Evolutionary conservation across 2,329 filamentous ascomycete species (phyloP).

Genomic region (Laburnicola sp.): DNA sequence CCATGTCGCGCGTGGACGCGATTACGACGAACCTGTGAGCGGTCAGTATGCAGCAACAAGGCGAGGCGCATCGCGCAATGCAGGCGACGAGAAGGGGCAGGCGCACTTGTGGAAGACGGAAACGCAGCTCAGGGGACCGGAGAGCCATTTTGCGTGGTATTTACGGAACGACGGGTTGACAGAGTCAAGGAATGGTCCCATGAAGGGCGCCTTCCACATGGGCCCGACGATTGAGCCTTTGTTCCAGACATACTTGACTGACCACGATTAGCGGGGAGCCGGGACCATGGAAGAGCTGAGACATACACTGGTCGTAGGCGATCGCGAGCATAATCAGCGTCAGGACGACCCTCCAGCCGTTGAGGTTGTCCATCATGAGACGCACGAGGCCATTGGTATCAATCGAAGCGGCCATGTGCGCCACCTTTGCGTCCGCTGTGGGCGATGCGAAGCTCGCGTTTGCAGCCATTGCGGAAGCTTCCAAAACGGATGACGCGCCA

Average conservation of each 20-base stretch:
- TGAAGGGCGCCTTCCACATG: constrained; percentile 54
- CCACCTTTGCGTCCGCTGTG: constrained; percentile 43
- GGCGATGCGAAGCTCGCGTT: constrained; percentile 47
- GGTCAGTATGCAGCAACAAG: constrained; percentile 17
- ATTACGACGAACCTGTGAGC: constrained; percentile 85
- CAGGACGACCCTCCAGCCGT: constrained; percentile 48
- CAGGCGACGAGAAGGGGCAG: background rate
- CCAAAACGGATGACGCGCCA: background rate
- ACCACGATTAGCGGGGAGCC: constrained; percentile 46
- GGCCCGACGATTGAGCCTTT: constrained; percentile 54
- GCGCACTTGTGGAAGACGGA: constrained; percentile 98
- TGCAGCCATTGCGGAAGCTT: constrained; percentile 32
- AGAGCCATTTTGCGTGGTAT: constrained; percentile 90
- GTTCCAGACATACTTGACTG: constrained; percentile 52
- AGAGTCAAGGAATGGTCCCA: constrained; percentile 91
- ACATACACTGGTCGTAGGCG: constrained; percentile 87
- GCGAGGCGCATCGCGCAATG: constrained; percentile 3
- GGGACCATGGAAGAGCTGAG: constrained; percentile 1
- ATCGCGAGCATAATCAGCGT: constrained; percentile 72
- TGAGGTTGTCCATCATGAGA: constrained; percentile 37
- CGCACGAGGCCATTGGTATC: constrained; percentile 37
- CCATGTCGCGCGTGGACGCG: constrained; percentile 93
- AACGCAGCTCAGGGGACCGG: constrained; percentile 90
- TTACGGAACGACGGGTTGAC: constrained; percentile 88
- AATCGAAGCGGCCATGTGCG: constrained; percentile 36